Evolutionary conservation across 331 rosid genomes (phyloP).

Genomic region (Malus hybrid): DNA sequence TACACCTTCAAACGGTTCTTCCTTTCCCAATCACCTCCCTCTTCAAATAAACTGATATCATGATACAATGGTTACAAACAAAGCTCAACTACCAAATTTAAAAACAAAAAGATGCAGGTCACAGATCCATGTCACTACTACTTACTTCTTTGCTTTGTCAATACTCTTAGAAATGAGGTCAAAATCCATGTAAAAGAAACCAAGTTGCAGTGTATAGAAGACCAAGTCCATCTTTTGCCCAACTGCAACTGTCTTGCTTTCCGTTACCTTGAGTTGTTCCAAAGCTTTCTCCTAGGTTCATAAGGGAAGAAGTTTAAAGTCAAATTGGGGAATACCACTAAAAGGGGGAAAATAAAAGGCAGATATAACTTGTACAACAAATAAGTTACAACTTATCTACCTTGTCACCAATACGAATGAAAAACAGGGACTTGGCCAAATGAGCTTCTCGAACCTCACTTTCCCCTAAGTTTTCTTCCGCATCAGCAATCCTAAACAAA

Average conservation of each 20-base stretch:
- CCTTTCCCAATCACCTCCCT: slow-evolving; percentile 99
- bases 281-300: slow-evolving; percentile 72
- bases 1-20: slow-evolving; percentile 88
- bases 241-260: slow-evolving; percentile 90
- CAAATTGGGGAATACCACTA: slow-evolving; percentile 5
- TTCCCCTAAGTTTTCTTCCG: slow-evolving; percentile 96
- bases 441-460: slow-evolving; percentile 99
- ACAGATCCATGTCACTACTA: slow-evolving; percentile 17
- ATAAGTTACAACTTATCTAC: slow-evolving; percentile 24
- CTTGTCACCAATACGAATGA: slow-evolving; percentile 89
- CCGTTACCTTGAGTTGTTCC: slow-evolving; percentile 90
- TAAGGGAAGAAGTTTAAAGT: background rate
- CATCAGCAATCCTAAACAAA: slow-evolving; percentile 80
- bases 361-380: background rate
- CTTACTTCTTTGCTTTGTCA: slow-evolving; percentile 82
- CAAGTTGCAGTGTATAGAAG: slow-evolving; percentile 79
- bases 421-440: slow-evolving; percentile 83
- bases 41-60: slow-evolving; percentile 80
- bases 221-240: slow-evolving; percentile 98
- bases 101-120: background rate
- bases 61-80: slow-evolving; percentile 15
- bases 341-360: background rate
- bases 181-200: slow-evolving; percentile 92
- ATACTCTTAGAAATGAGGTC: slow-evolving; percentile 92
- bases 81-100: slow-evolving; percentile 2